Conservation (phyloP, 2,329 filamentous ascomycete genomes). For the Aulographum hederae region DNA sequence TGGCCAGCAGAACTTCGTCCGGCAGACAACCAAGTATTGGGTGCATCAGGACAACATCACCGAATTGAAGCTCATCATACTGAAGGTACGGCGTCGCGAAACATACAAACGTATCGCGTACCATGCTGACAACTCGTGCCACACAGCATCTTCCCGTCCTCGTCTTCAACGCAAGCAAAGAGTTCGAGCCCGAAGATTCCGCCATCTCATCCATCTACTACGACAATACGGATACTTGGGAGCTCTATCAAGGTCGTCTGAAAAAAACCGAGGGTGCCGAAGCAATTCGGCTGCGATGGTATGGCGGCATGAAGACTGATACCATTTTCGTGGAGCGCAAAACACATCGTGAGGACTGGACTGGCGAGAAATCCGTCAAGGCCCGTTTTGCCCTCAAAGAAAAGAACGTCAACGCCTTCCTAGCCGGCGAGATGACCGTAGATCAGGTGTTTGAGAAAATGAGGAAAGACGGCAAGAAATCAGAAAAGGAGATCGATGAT, state of each 20-base stretch:
- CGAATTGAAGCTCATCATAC: slow-evolving; percentile 89
- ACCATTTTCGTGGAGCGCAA: slow-evolving; percentile 96
- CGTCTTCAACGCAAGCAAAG: slow-evolving; percentile 94
- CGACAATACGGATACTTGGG: slow-evolving; percentile 87
- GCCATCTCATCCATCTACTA: slow-evolving; percentile 98
- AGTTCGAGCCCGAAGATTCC: slow-evolving; percentile 77
- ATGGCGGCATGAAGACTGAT: slow-evolving; percentile 87
- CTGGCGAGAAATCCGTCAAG: slow-evolving; percentile 96
- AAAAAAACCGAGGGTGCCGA: slow-evolving; percentile 98
- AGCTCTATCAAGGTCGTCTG: slow-evolving; percentile 79
- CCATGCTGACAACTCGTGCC: not conserved
- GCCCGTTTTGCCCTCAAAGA: slow-evolving; percentile 89
- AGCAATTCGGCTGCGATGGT: slow-evolving; percentile 91
- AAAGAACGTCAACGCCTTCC: slow-evolving; percentile 87
- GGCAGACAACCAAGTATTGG: slow-evolving; percentile 98
- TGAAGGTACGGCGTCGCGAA: slow-evolving; percentile 47
- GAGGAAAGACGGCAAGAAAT: slow-evolving; percentile 86
- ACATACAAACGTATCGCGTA: not conserved
- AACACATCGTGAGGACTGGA: slow-evolving; percentile 98
- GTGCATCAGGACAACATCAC: slow-evolving; percentile 97
- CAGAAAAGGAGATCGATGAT: slow-evolving; percentile 75
- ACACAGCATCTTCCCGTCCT: slow-evolving; percentile 70
- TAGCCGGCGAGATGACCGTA: slow-evolving; percentile 69
- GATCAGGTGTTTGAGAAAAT: slow-evolving; percentile 91
- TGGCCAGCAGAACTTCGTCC: slow-evolving; percentile 83